A percentile compares a stretch with the other conserved stretches of the same genome.
phyloP scores from a whole-genome alignment of 2,329 filamentous ascomycete species.

The Hypoxylon sp. region DNA sequence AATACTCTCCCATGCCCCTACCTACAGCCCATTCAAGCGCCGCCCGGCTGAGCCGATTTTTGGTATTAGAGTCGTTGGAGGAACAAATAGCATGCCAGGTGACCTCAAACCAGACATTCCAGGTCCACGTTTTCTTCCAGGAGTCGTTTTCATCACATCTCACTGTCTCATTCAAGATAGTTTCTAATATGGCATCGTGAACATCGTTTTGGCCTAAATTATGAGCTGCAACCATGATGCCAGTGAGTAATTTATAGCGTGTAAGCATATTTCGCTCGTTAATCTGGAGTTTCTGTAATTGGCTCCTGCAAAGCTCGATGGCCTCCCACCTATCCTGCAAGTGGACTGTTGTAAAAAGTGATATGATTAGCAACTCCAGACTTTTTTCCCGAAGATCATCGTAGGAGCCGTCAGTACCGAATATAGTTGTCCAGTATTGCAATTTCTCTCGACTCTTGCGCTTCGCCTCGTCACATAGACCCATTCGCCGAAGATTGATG shows the following conservation, averaged over 20 bases:
- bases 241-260: constrained; percentile 1
- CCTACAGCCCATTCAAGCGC: constrained; percentile 8
- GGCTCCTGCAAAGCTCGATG: constrained; percentile 6
- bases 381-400: constrained; percentile 6
- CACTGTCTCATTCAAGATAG: constrained; percentile 14
- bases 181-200: background rate
- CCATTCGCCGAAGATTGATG: background rate
- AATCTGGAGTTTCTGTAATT: constrained; percentile 14
- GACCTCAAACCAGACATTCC: background rate
- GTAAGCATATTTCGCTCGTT: constrained; percentile 15
- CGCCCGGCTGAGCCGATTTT: constrained; percentile 5
- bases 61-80: background rate
- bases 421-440: constrained; percentile 19
- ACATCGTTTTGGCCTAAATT: background rate
- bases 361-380: background rate
- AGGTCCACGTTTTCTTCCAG: constrained; percentile 4
- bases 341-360: background rate
- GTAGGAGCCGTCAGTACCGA: background rate
- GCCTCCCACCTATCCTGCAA: constrained; percentile 5
- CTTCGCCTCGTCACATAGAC: background rate
- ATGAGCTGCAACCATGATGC: background rate
- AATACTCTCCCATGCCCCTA: background rate
- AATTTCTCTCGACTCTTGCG: constrained; percentile 4
- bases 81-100: background rate
- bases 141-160: constrained; percentile 1